phyloP scores from a whole-genome alignment of 1,284 basidiomycete species.

The Leccinum variabile region DNA sequence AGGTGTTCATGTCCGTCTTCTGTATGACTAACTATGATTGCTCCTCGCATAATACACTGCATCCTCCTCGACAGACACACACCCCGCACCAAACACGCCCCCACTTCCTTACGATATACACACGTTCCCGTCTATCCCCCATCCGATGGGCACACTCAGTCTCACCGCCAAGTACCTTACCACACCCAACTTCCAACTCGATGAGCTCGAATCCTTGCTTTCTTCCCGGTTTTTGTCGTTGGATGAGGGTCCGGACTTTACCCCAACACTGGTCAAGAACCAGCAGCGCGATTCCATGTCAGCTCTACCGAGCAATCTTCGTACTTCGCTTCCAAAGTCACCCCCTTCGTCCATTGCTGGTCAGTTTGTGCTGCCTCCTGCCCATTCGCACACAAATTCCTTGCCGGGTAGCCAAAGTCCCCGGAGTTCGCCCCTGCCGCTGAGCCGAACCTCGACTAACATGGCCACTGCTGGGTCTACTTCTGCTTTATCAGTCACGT shows the following conservation, averaged over 20 bases:
- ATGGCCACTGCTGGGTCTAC: slow-evolving; percentile 35
- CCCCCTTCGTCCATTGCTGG: slow-evolving; percentile 52
- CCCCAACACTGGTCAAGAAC: slow-evolving; percentile 59
- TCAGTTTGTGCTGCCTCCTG: slow-evolving; percentile 53
- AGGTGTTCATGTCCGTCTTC: slow-evolving; percentile 33
- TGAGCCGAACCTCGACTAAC: slow-evolving; percentile 36
- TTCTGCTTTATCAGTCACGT: slow-evolving; percentile 39
- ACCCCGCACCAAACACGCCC: slow-evolving; percentile 40
- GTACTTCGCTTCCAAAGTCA: slow-evolving; percentile 44
- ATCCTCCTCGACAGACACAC: slow-evolving; percentile 35
- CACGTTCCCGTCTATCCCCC: slow-evolving; percentile 61
- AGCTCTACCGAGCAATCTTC: slow-evolving; percentile 46
- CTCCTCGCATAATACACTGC: slow-evolving; percentile 7
- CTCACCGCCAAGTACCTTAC: slow-evolving; percentile 64
- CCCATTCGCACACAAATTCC: slow-evolving; percentile 39
- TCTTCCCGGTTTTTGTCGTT: slow-evolving; percentile 69
- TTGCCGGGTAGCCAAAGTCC: slow-evolving; percentile 34
- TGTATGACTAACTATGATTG: slow-evolving; percentile 12
- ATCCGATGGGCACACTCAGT: slow-evolving; percentile 63
- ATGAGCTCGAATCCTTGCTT: slow-evolving; percentile 70
- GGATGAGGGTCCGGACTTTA: slow-evolving; percentile 56
- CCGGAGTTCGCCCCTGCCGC: slow-evolving; percentile 39
- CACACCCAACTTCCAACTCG: slow-evolving; percentile 65
- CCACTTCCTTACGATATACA: slow-evolving; percentile 53
- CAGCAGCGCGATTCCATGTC: slow-evolving; percentile 52